phyloP scores from a whole-genome alignment of 176 grass and related monocot genomes.

The sorghum (Sorghum bicolor) region Sorghum_bicolor_NCBIv3 NC_012872.2:20256001-20256500 shows the following conservation, averaged over 20 bases:
- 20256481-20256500: constrained; percentile 36
- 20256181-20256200: constrained; percentile 53
- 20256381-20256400: constrained; percentile 52
- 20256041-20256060: constrained; percentile 58
- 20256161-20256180: constrained; percentile 57
- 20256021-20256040: constrained; percentile 38
- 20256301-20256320: background rate
- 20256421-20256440: constrained; percentile 54
- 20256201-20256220: constrained; percentile 61
- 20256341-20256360: constrained; percentile 60
- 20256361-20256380: constrained; percentile 49
- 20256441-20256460: constrained; percentile 60
- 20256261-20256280: background rate
- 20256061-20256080: constrained; percentile 44
- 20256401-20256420: constrained; percentile 58
- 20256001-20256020: constrained; percentile 45
- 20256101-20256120: constrained; percentile 47
- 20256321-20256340: constrained; percentile 10
- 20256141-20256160: constrained; percentile 50
- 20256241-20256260: constrained; percentile 52
- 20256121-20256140: constrained; percentile 52
- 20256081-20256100: constrained; percentile 61
- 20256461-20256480: constrained; percentile 56
- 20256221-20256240: constrained; percentile 35
- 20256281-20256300: background rate